These are phyloP conservation scores for Panicum miliaceum DNA, from an alignment of 176 grass and related monocot species.

Conservation along the genomic window DNA sequence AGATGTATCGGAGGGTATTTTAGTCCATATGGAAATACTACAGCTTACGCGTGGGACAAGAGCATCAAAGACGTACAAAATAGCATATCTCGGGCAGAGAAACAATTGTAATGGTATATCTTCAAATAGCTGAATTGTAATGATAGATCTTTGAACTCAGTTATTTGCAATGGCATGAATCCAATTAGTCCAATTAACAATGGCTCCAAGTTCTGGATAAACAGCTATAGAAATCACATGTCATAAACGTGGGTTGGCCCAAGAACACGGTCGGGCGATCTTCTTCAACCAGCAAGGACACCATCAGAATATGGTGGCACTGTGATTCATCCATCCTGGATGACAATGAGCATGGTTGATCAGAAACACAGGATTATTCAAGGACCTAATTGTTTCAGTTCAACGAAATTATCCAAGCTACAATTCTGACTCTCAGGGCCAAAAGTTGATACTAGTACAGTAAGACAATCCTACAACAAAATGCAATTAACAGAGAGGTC, in stretches of 20 bases:
- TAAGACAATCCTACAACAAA: conserved; percentile 38
- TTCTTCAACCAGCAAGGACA: conserved; percentile 10
- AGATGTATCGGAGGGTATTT: no score
- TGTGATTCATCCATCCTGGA: not conserved
- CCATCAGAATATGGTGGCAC: not conserved
- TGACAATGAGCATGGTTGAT: not conserved
- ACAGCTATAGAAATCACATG: not conserved
- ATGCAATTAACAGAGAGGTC: not conserved
- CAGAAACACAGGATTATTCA: not conserved
- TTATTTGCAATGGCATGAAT: no score
- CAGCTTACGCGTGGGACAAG: no score
- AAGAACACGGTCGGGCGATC: conserved; percentile 2
- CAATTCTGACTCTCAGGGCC: not conserved
- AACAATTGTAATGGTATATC: no score
- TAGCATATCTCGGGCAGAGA: no score
- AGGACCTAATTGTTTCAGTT: conserved; percentile 12
- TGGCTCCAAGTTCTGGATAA: not conserved
- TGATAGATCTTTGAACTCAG: no score
- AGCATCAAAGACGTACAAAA: no score
- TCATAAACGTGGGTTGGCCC: not conserved
- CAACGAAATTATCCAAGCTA: conserved; percentile 20
- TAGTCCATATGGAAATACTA: no score
- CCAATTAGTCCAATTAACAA: not conserved
- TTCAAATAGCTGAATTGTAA: no score
- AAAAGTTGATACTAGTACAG: not conserved